Percentiles rank a stretch among this genome's conserved stretches.
These are phyloP conservation scores for Linum usitatissimum DNA, from an alignment of 345 rosid genomes.

Conservation along the genomic window DNA sequence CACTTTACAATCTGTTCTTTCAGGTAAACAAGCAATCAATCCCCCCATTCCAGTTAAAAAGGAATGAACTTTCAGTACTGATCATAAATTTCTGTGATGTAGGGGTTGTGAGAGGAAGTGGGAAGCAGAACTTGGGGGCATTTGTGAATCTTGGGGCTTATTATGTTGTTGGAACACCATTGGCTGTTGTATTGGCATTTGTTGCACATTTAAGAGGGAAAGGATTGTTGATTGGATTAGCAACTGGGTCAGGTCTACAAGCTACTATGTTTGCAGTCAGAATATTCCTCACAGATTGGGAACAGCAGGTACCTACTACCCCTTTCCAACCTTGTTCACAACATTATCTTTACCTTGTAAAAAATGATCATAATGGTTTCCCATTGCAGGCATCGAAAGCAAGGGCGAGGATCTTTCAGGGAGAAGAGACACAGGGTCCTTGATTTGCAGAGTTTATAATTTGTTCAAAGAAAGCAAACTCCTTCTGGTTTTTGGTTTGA, in stretches of 20 bases:
- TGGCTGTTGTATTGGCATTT: slow-evolving; percentile 2
- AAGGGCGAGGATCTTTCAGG: slow-evolving; percentile 25
- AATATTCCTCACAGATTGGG: not conserved
- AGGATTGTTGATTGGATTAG: slow-evolving; percentile 3
- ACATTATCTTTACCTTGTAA: too few species aligned
- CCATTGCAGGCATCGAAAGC: slow-evolving; percentile 11
- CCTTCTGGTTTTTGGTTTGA: too few species aligned
- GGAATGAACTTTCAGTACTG: too few species aligned
- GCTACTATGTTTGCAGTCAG: not conserved
- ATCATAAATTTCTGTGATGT: not conserved
- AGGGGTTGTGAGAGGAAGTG: slow-evolving; percentile 4
- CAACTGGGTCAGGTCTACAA: slow-evolving; percentile 3
- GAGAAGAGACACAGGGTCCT: not conserved
- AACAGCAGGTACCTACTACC: not conserved
- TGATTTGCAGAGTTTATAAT: not conserved
- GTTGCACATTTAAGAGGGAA: slow-evolving; percentile 4
- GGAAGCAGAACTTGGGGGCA: not conserved
- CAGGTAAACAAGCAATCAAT: not conserved
- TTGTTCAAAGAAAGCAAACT: too few species aligned
- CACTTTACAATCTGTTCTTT: not conserved
- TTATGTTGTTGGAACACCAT: slow-evolving; percentile 3
- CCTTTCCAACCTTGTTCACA: not conserved
- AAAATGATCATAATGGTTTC: not conserved
- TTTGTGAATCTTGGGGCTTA: slow-evolving; percentile 3
- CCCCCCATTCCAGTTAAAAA: too few species aligned